Evolutionary conservation across 805 yeast genomes (phyloP), one percentile per base, ranked within the genome.

Genomic region (Clavispora fructus): DNA sequence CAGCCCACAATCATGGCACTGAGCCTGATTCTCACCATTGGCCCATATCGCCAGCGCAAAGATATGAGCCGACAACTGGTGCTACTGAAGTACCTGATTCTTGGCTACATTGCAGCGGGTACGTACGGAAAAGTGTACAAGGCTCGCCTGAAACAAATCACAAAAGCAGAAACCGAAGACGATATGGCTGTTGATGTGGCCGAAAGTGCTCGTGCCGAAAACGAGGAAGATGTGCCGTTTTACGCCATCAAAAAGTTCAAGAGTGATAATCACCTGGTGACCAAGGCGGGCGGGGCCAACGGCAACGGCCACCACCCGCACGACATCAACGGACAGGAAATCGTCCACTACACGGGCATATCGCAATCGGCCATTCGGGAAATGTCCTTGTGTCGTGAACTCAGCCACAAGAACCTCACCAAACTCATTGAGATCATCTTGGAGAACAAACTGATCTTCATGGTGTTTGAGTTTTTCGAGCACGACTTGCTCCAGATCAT

Each of bases 81-180:
- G 3, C 68, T 89, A n/a, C 83, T 85, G 43, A 85, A 84, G 56
- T 94, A 91, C 65, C 91, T 85, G 51, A 85, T 94, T 49, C 67
- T 90, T 14, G 99, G 99, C 0, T 94, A 94, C 65, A 94, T 94
- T 48, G 99, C 99, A 1, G 97, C 99, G 0, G 99, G 99, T 35
- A 94, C 99, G 0, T 94, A 94, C 64, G 99, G 99, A 47, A 79
- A 89, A 48, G 96, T 89, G 19, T 94, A 90, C 70, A 92, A 94
- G 62, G 98, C 97, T 7, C 78, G 78, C 50, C 74, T 82, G 8
- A 62, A 65, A 54, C 38, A 46, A 13, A 42, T 31, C 16, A 29
- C 41, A 11, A 44, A 42, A 31, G 25, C 44, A 2, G 52, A 48
- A 43, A 39, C 46, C 3, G 52, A 54, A 11, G 54, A 46, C 9